Conservation (phyloP, 768 basidiomycete species). For the Coprinopsis sp. region DNA sequence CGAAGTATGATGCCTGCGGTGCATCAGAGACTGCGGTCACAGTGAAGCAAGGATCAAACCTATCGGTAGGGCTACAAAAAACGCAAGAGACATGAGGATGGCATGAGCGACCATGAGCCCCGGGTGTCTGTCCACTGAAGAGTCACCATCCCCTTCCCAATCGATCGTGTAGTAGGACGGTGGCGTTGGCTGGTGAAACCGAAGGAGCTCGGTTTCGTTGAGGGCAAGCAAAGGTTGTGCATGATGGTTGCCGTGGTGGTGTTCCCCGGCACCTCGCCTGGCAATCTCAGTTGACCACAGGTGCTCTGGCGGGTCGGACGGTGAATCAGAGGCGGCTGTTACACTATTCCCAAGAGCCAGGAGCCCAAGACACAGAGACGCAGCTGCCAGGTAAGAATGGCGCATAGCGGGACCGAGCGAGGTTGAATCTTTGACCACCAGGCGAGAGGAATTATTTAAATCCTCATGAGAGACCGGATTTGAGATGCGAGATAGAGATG, state of each 20-base stretch:
- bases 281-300: neutral
- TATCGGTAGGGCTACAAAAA: constrained; percentile 77
- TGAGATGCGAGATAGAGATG: too few relatives aligned
- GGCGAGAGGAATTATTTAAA: too few relatives aligned
- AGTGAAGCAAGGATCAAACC: constrained; percentile 41
- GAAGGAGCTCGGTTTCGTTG: constrained; percentile 72
- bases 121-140: constrained; percentile 47
- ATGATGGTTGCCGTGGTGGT: constrained; percentile 48
- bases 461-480: too few relatives aligned
- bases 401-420: constrained; percentile 1
- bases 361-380: neutral
- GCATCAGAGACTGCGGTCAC: constrained; percentile 4
- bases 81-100: constrained; percentile 71
- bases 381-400: neutral
- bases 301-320: neutral
- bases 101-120: constrained; percentile 70
- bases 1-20: constrained; percentile 71
- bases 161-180: constrained; percentile 84
- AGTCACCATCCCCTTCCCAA: constrained; percentile 46
- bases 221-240: constrained; percentile 52
- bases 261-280: constrained; percentile 32
- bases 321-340: neutral
- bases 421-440: too few relatives aligned
- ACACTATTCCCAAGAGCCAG: neutral
- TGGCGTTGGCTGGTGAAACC: constrained; percentile 64